These are phyloP conservation scores for Suillus clintonianus DNA, from an alignment of 768 basidiomycete species.

Conservation along the genomic window DNA sequence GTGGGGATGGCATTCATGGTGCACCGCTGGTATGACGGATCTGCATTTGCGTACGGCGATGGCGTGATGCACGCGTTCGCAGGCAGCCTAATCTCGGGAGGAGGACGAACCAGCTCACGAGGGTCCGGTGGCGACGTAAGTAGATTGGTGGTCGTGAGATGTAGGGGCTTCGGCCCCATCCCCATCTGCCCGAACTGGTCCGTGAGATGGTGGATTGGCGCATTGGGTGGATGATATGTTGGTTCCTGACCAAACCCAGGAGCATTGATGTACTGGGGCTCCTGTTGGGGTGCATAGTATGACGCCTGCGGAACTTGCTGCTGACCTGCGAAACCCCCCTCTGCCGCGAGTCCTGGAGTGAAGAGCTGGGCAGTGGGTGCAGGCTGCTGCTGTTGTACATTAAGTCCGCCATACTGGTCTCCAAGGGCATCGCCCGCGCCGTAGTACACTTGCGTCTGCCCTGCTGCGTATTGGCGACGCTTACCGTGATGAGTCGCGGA, in stretches of 20 bases:
- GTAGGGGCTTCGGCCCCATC: constrained; percentile 76
- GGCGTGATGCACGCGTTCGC: constrained; percentile 81
- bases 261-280: constrained; percentile 46
- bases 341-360: constrained; percentile 78
- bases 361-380: constrained; percentile 60
- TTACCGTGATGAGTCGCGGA: constrained; percentile 50
- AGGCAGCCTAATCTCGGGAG: constrained; percentile 89
- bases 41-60: constrained; percentile 78
- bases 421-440: constrained; percentile 47
- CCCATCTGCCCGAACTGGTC: constrained; percentile 92
- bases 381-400: constrained; percentile 38
- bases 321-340: constrained; percentile 68
- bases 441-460: constrained; percentile 90
- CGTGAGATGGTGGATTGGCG: constrained; percentile 60
- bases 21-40: constrained; percentile 87
- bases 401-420: constrained; percentile 41
- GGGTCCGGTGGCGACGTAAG: constrained; percentile 93
- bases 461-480: constrained; percentile 92
- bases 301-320: constrained; percentile 43
- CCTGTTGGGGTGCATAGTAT: constrained; percentile 48
- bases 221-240: constrained; percentile 37
- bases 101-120: constrained; percentile 73
- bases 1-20: constrained; percentile 95
- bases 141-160: constrained; percentile 86
- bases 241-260: constrained; percentile 47